Evolutionary conservation across 139 green algal genomes (phyloP), one percentile per base, ranked within the genome.

Genomic region (Yamagishiella unicocca): DNA sequence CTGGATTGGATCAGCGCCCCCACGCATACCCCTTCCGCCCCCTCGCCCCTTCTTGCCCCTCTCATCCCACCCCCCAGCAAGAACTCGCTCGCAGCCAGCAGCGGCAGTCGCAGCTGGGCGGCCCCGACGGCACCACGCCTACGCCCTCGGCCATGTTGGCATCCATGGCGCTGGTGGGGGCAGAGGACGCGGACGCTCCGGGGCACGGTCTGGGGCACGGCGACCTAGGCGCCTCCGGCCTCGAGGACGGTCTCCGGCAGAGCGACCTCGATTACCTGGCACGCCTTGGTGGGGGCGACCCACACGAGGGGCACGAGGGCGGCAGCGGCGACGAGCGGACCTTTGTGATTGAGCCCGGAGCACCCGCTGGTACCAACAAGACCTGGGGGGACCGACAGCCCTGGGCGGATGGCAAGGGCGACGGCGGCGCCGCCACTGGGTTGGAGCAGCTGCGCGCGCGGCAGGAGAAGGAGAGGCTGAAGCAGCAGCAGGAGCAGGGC

Each of bases 191-290:
- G 54, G 53, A 54, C 24, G 76, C 2, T 6, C 53, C n/a, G n/a
- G n/a, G 31, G 37, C n/a, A 37, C 1, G 35, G 21, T 19, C 24
- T 17, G 33, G 7, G 31, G 21, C 5, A 40, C 4, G 55, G n/a
- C n/a, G 12, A 64, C 19, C 37, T 38, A 1, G 46, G 29, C 46
- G 42, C 27, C 9, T 81, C 73, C 14, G 43, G 45, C 27, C 73
- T 81, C 1, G 43, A 37, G 42, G 79, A 85, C 61, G 79, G 79
- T 1, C 79, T 85, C 4, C 64, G 27, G 2, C 81, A 87, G 45
- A 71, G 45, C 66, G 81, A 87, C 43, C 45, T 87, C 64, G 81
- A 87, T 22, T 87, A 87, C 45, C 66, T 87, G 10, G 81, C 43
- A 0, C 64, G 64, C 0, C 81, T 87, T 22, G 81, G 81, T 0